Percentiles rank a stretch among this genome's conserved stretches.
phyloP scores from a whole-genome alignment of 805 yeast species.

The Candida corydali region DNA sequence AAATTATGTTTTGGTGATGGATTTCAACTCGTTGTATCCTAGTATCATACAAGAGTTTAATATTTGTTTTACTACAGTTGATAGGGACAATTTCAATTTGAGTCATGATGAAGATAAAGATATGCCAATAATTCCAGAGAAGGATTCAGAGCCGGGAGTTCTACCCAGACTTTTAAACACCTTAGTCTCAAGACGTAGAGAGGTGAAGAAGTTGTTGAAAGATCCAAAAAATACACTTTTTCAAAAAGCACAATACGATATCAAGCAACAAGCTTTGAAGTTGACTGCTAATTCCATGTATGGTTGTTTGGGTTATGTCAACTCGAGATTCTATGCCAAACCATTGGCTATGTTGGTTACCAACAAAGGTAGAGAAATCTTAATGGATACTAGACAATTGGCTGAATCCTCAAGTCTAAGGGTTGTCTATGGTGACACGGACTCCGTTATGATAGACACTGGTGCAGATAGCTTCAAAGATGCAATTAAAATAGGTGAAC shows the following conservation, averaged over 20 bases:
- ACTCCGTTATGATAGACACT: constrained; percentile 97
- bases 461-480: constrained; percentile 65
- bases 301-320: constrained; percentile 92
- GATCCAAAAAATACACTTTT: constrained; percentile 59
- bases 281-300: constrained; percentile 99
- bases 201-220: constrained; percentile 82
- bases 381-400: constrained; percentile 86
- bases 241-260: constrained; percentile 83
- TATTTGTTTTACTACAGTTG: constrained; percentile 94
- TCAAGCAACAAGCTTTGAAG: constrained; percentile 92
- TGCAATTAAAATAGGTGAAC: constrained; percentile 78
- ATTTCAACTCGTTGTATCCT: constrained; percentile 95
- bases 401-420: constrained; percentile 81
- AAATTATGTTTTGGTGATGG: constrained; percentile 89
- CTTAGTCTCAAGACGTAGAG: constrained; percentile 86
- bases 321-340: constrained; percentile 91
- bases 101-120: constrained; percentile 50
- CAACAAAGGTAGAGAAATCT: constrained; percentile 90
- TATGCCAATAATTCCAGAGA: constrained; percentile 65
- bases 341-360: constrained; percentile 96
- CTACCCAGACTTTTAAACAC: constrained; percentile 79
- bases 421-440: constrained; percentile 97
- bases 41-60: constrained; percentile 96
- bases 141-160: constrained; percentile 60
- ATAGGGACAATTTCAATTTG: constrained; percentile 48